A percentile compares a stretch with the other conserved stretches of the same genome.
These are phyloP conservation scores for Daphne laureola DNA, from an alignment of 441 rosid genomes.

Conservation along the genomic window DNA sequence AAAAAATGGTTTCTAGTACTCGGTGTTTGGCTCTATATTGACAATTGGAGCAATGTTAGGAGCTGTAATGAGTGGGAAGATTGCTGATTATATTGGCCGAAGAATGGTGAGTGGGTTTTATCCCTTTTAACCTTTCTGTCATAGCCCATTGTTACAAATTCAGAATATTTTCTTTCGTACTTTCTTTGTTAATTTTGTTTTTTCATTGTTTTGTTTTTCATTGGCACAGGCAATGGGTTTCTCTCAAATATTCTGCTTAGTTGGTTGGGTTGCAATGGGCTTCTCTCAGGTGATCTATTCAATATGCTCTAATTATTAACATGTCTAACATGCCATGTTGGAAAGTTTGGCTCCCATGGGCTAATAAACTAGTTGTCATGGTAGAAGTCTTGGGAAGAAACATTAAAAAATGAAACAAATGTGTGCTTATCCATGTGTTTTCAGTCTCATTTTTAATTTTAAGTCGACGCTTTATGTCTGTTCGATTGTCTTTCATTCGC, in stretches of 20 bases:
- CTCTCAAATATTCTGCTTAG: conserved; percentile 50
- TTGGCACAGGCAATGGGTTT: conserved; percentile 54
- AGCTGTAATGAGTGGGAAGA: conserved; percentile 65
- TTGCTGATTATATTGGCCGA: conserved; percentile 67
- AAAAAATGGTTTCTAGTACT: conserved; percentile 40
- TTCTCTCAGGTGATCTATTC: conserved; percentile 36
- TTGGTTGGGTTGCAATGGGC: conserved; percentile 57
- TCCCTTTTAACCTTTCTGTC: not conserved
- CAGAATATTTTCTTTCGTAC: not conserved
- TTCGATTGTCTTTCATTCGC: not conserved
- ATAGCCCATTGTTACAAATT: too few species aligned
- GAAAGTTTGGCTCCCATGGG: not conserved
- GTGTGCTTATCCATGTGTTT: not conserved
- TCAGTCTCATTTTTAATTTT: not conserved
- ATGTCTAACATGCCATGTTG: too few species aligned
- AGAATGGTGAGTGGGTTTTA: conserved; percentile 37
- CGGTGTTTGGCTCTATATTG: conserved; percentile 74
- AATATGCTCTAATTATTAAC: not conserved
- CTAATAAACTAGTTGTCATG: not conserved
- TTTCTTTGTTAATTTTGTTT: conserved; percentile 4
- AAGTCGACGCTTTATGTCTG: not conserved
- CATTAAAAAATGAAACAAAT: not conserved
- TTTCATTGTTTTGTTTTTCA: conserved; percentile 4
- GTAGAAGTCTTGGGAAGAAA: conserved; percentile 3
- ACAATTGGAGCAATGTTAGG: conserved; percentile 88